Conservation (phyloP, 148 eudicot species). For the Pouteria glomerata region DNA sequence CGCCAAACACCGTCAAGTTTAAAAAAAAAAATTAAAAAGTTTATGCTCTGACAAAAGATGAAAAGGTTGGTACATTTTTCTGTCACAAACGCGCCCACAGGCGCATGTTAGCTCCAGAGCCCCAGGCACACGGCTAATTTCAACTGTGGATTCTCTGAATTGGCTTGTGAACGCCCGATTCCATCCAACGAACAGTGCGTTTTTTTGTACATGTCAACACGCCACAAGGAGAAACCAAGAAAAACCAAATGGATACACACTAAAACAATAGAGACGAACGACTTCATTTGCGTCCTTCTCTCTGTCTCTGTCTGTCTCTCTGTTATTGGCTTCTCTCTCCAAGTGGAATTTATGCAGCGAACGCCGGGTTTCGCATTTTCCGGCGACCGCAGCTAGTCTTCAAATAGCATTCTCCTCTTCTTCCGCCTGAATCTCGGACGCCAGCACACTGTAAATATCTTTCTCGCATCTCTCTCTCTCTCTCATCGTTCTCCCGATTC, state of each 20-base stretch:
- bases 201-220: conserved; percentile 9
- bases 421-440: not conserved
- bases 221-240: not conserved
- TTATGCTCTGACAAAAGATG: no score
- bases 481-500: not conserved
- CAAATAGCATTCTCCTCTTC: not conserved
- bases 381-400: conserved; percentile 14
- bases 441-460: not conserved
- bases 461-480: not conserved
- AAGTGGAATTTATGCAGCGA: conserved; percentile 29
- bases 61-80: no score
- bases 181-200: conserved; percentile 11
- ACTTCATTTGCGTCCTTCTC: conserved; percentile 24
- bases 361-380: conserved; percentile 53
- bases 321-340: not conserved
- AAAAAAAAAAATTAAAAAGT: no score
- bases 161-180: not conserved
- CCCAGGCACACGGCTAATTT: not conserved
- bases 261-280: conserved; percentile 17
- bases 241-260: not conserved
- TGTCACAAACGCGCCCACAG: not conserved
- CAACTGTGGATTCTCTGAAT: not conserved
- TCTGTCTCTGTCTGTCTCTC: conserved; percentile 10
- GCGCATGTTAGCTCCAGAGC: not conserved
- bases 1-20: no score